These are phyloP conservation scores for Didymella pinodella DNA, from an alignment of 2,329 filamentous ascomycete species.

Conservation along the genomic window DNA sequence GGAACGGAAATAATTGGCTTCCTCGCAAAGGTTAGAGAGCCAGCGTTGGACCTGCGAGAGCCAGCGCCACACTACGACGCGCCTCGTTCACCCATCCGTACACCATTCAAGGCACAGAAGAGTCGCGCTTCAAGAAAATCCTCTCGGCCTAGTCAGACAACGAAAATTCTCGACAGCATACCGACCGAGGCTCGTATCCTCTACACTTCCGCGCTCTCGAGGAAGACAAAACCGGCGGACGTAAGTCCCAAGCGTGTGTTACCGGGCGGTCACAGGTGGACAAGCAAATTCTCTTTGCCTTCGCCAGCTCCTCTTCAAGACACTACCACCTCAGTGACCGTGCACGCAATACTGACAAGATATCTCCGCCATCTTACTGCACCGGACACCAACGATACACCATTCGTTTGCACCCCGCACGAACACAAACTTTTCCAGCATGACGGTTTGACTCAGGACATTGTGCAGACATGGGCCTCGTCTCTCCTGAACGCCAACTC, in stretches of 20 bases:
- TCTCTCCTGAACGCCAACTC: slow-evolving; percentile 32
- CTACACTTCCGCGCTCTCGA: slow-evolving; percentile 24
- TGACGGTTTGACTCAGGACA: slow-evolving; percentile 26
- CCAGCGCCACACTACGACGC: neutral
- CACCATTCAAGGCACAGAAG: slow-evolving; percentile 21
- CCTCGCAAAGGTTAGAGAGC: neutral
- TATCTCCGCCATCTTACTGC: slow-evolving; percentile 31
- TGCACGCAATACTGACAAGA: slow-evolving; percentile 41
- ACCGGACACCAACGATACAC: slow-evolving; percentile 7
- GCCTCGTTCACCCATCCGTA: neutral
- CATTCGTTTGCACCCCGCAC: slow-evolving; percentile 24
- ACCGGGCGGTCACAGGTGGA: slow-evolving; percentile 6
- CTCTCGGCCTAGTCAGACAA: slow-evolving; percentile 31
- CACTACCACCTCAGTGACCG: slow-evolving; percentile 21
- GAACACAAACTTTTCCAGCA: slow-evolving; percentile 34
- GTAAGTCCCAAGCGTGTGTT: slow-evolving; percentile 9
- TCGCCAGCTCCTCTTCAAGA: neutral
- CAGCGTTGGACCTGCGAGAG: neutral
- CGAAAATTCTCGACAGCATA: slow-evolving; percentile 33
- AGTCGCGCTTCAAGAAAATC: slow-evolving; percentile 30
- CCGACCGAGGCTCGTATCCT: slow-evolving; percentile 26
- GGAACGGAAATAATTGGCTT: neutral
- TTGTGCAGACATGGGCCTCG: slow-evolving; percentile 37
- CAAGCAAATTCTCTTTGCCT: neutral
- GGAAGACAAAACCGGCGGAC: slow-evolving; percentile 30